Evolutionary conservation across 306 rosid genomes (phyloP).

Genomic region (Arachis stenosperma): DNA sequence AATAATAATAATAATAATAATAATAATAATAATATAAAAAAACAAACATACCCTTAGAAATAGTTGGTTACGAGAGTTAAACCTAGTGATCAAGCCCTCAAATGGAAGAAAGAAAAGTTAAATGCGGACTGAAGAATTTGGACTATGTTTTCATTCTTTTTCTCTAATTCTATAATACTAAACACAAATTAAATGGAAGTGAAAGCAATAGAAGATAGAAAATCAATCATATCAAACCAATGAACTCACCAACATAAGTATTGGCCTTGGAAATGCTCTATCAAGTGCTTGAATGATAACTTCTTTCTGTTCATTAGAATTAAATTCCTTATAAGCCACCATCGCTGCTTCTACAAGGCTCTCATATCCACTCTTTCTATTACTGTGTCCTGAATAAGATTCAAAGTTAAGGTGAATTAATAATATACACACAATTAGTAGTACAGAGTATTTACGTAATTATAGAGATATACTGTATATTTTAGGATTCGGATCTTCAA

Average conservation of each 20-base stretch:
- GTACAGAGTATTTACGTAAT: too few relatives aligned
- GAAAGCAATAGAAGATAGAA: not conserved
- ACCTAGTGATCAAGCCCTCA: too few relatives aligned
- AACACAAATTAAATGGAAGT: not conserved
- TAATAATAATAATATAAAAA: too few relatives aligned
- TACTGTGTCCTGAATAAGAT: conserved; percentile 59
- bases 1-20: too few relatives aligned
- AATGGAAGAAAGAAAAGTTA: too few relatives aligned
- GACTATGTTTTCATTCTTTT: too few relatives aligned
- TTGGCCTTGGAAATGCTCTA: conserved; percentile 71
- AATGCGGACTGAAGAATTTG: too few relatives aligned
- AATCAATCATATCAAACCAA: not conserved
- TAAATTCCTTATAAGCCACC: conserved; percentile 50
- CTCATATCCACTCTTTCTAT: conserved; percentile 64
- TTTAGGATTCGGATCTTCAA: too few relatives aligned
- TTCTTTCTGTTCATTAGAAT: conserved; percentile 51
- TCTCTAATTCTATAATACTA: not conserved
- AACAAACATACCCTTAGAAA: too few relatives aligned
- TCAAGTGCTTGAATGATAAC: conserved; percentile 60
- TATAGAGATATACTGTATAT: too few relatives aligned
- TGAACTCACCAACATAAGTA: conserved; percentile 60
- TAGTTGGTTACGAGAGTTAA: too few relatives aligned
- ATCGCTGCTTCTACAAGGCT: conserved; percentile 79
- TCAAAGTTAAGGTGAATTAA: not conserved
- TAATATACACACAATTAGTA: not conserved